phyloP scores from a whole-genome alignment of 1,139 yeast species.

The Candida tropicalis region DNA sequence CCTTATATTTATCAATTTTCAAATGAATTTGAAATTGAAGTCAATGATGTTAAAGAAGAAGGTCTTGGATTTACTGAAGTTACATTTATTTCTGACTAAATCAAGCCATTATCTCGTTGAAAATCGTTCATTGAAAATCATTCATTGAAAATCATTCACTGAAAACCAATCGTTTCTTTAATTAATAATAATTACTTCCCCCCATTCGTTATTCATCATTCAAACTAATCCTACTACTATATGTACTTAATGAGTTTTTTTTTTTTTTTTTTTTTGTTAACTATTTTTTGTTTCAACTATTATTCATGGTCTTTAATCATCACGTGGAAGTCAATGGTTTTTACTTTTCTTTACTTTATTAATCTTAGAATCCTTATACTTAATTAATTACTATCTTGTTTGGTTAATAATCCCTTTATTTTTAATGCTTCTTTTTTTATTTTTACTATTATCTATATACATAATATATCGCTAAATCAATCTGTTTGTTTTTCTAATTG shows the following conservation, averaged over 20 bases:
- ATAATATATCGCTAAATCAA: too few relatives aligned
- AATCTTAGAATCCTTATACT: too few relatives aligned
- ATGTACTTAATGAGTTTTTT: background rate
- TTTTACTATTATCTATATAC: too few relatives aligned
- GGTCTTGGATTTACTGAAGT: conserved; percentile 83
- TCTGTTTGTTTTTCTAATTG: background rate
- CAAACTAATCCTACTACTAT: background rate
- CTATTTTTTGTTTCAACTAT: too few relatives aligned
- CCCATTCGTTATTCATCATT: background rate
- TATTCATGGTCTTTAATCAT: background rate
- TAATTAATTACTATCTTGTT: background rate
- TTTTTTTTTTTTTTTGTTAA: background rate
- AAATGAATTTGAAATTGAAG: conserved; percentile 50
- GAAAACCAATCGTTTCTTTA: too few relatives aligned
- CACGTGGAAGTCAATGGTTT: background rate
- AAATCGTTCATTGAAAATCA: too few relatives aligned
- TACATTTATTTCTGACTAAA: conserved; percentile 66
- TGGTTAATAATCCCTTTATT: background rate
- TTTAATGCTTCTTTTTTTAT: background rate
- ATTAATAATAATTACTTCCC: too few relatives aligned
- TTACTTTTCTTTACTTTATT: background rate
- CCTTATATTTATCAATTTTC: conserved; percentile 94
- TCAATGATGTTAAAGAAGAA: conserved; percentile 46
- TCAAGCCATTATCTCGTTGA: too few relatives aligned
- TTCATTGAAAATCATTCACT: too few relatives aligned